Base-by-base conservation (phyloP, 2,329 filamentous ascomycete species). In the Triangularia verruculosa region DNA sequence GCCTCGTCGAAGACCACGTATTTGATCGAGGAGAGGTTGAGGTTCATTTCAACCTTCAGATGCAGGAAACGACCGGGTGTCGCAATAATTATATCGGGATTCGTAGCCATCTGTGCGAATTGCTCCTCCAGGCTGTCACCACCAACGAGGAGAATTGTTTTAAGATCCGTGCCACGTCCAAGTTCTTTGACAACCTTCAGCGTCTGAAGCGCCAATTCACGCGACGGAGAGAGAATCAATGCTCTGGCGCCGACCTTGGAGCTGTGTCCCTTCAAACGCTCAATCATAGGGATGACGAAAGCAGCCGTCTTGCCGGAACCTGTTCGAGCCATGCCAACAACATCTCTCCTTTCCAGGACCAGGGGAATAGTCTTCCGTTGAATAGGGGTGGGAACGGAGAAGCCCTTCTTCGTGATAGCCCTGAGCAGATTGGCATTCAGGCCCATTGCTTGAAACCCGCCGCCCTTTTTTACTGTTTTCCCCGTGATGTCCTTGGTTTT, bases 271-370 rank as follows among this genome's bases (percentile, higher is more conserved):
- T 93, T 96, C 66, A 99, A 81, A 69, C 89, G 91, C 79, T 99
- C 92, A 66, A 99, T 93, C 94, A 99, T 97, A 52, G 95, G 95
- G 68, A 99, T 96, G 25, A 98, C 93, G 76, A 99, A 99, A 22
- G 95, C 95, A 1, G 93, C 95, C 1, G 96, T 99, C 81, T 99
- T 99, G 80, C 95, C 95, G 20, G 93, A 98, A 74, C 95, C 95
- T n/a, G 96, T 99, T 69, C 96, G 85, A 7, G 95, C 95, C 95
- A 99, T 99, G 69, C 93, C 96, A 24, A 99, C 94, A n/a, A 98
- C 91, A 83, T 99, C 95, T 78, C 93, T 91, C 61, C 90, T 86
- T 66, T 96, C 91, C 70, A 98, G 82, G 61, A 99, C 87, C 61
- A 98, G 82, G 3, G 95, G 96, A 56, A 99, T 97, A 1, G 95